phyloP scores from a whole-genome alignment of 2,329 filamentous ascomycete species.

The Hypomyces rosellus region DNA sequence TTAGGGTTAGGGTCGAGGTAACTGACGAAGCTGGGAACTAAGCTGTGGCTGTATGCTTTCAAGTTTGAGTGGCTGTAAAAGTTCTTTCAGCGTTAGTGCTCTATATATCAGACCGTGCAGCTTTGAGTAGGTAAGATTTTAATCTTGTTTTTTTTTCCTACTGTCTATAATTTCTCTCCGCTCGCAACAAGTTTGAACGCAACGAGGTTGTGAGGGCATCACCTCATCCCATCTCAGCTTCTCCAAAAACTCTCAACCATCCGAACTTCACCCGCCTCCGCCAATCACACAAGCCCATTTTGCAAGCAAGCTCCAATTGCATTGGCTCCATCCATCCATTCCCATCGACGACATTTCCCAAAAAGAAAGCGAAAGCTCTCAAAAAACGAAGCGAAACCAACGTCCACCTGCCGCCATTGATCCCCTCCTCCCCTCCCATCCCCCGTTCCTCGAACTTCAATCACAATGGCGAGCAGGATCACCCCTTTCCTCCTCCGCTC shows the following conservation, averaged over 20 bases:
- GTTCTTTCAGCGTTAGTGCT: no score
- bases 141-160: no score
- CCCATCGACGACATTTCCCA: slow-evolving; percentile 29
- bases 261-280: slow-evolving; percentile 14
- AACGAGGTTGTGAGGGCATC: not conserved
- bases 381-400: slow-evolving; percentile 14
- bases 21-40: no score
- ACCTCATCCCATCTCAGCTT: not conserved
- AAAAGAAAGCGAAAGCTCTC: slow-evolving; percentile 22
- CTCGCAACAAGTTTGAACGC: not conserved
- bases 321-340: slow-evolving; percentile 32
- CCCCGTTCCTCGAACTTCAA: slow-evolving; percentile 9
- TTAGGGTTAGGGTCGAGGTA: no score
- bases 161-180: not conserved
- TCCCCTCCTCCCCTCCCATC: not conserved
- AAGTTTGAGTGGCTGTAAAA: no score
- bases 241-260: not conserved
- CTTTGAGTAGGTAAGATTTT: no score
- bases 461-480: slow-evolving; percentile 75
- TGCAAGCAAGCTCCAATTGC: slow-evolving; percentile 25
- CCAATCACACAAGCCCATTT: slow-evolving; percentile 20
- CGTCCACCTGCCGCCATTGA: slow-evolving; percentile 17
- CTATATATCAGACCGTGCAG: no score
- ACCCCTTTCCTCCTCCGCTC: slow-evolving; percentile 66
- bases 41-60: no score